Evolutionary conservation across 2,329 filamentous ascomycete genomes (phyloP), one percentile per base, ranked within the genome.

Genomic region (Aspergillus jensenii): DNA sequence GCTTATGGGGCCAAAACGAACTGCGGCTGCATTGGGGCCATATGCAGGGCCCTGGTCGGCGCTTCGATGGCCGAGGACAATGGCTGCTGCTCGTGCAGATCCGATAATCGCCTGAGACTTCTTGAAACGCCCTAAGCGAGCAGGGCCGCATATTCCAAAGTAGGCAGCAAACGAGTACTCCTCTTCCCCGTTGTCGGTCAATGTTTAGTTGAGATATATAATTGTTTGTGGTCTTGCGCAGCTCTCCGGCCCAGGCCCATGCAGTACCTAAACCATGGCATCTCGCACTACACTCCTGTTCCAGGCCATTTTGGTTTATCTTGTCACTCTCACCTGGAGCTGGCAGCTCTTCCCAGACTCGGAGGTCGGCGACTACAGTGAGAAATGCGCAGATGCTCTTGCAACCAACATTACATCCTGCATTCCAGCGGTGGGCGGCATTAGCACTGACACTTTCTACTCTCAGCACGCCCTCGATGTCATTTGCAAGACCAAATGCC

Each of bases 321-420:
- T 50, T 23, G 37, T 15, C 19, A 50, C 47, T 15, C 1, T 39
- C 11, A 39, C 15, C 11, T 5, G 7, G 6, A 14, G 31, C 17
- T 50, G 27, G 27, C 27, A 37, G 21, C 37, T 31, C 4, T 49
- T 56, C 21, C 54, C 54, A 11, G 46, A 56, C 25, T 17, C n/a
- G 5, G 37, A 21, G 8, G 39, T 56, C 54, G 35, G 25, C 4
- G 54, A 52, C 7, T 56, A 56, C 19, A 23, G 46, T 15, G 40
- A 56, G 6, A 19, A 56, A 15, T 56, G 54, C 39, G 54, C 54
- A 27, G 54, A 56, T 14, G 54, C 54, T 21, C 47, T 56, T 6
- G 21, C 54, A n/a, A 52, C 54, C 25, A 56, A 56, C 46, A 8
- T 56, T 25, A 56, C 54, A 11, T 35, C 54, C 15, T 56, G 46